Evolutionary conservation across 768 basidiomycete genomes (phyloP).

Genomic region (Pisolithus sp.): DNA sequence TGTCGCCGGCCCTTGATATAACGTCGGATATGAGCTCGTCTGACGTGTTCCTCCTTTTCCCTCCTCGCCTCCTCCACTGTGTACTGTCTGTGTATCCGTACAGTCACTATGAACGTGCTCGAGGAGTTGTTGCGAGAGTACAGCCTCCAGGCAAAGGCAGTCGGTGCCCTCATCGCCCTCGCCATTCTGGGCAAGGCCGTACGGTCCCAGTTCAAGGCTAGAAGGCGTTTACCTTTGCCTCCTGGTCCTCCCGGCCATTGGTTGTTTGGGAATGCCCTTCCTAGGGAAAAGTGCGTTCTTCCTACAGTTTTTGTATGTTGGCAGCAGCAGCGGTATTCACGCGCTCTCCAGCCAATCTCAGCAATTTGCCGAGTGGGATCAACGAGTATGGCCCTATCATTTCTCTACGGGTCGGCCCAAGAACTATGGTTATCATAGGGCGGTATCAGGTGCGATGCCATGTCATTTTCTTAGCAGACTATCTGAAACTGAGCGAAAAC

Average conservation of each 20-base stretch:
- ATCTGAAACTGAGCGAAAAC: not conserved
- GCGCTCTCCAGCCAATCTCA: conserved; percentile 21
- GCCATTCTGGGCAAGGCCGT: conserved; percentile 10
- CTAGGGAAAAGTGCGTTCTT: conserved; percentile 20
- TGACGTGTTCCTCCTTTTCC: too few species aligned
- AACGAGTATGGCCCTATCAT: conserved; percentile 58
- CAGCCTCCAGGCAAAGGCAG: conserved; percentile 8
- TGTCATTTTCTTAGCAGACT: not conserved
- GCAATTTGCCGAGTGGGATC: conserved; percentile 53
- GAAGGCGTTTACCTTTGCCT: conserved; percentile 18
- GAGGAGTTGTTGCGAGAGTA: conserved; percentile 3
- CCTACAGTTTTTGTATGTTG: not conserved
- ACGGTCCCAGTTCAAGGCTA: conserved; percentile 5
- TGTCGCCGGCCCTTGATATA: too few species aligned
- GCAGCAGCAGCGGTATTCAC: too few species aligned
- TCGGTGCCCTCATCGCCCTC: conserved; percentile 15
- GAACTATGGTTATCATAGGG: conserved; percentile 26
- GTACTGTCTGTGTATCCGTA: too few species aligned
- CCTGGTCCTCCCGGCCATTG: conserved; percentile 30
- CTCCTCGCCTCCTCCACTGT: too few species aligned
- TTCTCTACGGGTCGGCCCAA: conserved; percentile 44
- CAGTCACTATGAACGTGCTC: conserved; percentile 3
- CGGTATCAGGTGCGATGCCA: conserved; percentile 30
- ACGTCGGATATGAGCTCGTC: too few species aligned
- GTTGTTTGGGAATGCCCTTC: conserved; percentile 26